Percentiles rank a stretch among this genome's conserved stretches.
phyloP scores from a whole-genome alignment of 805 yeast genomes.

The Brettanomyces anomalus region DNA sequence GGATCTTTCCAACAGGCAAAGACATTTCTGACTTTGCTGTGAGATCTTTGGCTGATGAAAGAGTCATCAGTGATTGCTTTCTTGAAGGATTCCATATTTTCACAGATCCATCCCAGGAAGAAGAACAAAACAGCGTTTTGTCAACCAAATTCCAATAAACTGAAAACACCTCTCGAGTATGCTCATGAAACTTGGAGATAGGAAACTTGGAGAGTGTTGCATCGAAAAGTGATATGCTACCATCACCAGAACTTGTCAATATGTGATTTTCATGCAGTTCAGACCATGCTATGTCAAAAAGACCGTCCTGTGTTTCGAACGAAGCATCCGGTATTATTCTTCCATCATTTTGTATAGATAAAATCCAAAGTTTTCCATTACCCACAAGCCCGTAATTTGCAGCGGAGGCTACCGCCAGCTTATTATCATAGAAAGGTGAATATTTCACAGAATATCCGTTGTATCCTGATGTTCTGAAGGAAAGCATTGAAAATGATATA shows the following conservation, averaged over 20 bases:
- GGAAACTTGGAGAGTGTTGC: slow-evolving; percentile 59
- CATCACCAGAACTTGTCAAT: slow-evolving; percentile 82
- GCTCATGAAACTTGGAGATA: slow-evolving; percentile 68
- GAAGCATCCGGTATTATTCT: slow-evolving; percentile 39
- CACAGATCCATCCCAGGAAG: slow-evolving; percentile 90
- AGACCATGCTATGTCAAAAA: slow-evolving; percentile 84
- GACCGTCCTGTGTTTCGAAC: slow-evolving; percentile 90
- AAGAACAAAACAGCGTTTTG: slow-evolving; percentile 55
- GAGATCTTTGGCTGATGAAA: slow-evolving; percentile 28
- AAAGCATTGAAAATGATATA: slow-evolving; percentile 40
- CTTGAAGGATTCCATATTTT: slow-evolving; percentile 70
- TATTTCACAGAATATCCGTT: slow-evolving; percentile 84
- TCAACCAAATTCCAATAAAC: slow-evolving; percentile 30
- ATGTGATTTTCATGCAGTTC: slow-evolving; percentile 85
- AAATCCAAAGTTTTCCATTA: slow-evolving; percentile 71
- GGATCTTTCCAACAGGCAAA: slow-evolving; percentile 8
- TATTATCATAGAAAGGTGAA: slow-evolving; percentile 87
- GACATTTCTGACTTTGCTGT: slow-evolving; percentile 12
- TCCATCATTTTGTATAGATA: slow-evolving; percentile 65
- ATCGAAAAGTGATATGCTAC: slow-evolving; percentile 77
- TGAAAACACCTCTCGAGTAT: slow-evolving; percentile 35
- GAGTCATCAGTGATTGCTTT: slow-evolving; percentile 45
- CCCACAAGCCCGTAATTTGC: slow-evolving; percentile 94
- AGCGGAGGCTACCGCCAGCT: slow-evolving; percentile 81
- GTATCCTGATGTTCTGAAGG: slow-evolving; percentile 67